phyloP scores from a whole-genome alignment of 2,329 filamentous ascomycete species.

The Mariannaea sp. region DNA sequence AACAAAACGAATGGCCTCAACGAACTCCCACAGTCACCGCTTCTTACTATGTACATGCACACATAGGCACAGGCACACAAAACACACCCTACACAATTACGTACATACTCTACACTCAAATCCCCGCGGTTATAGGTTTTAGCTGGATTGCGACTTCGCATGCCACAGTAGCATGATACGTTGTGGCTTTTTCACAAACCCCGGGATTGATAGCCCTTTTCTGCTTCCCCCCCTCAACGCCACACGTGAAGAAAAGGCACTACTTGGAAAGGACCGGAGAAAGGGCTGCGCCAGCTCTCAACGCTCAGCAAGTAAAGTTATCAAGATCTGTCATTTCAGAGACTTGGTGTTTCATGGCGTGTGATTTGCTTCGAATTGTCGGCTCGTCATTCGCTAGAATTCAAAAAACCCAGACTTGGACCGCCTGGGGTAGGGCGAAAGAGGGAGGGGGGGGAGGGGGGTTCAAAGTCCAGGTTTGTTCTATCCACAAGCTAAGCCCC shows the following conservation, averaged over 20 bases:
- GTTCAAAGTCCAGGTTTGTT: no score
- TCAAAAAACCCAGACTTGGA: background rate
- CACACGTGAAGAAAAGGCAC: slow-evolving; percentile 1
- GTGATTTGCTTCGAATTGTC: slow-evolving; percentile 1
- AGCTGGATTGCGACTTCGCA: no score
- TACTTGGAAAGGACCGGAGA: background rate
- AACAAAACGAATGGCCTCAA: no score
- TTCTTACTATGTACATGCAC: no score
- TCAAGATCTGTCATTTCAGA: slow-evolving; percentile 6
- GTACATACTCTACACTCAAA: no score
- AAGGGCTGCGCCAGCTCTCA: no score
- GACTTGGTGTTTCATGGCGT: slow-evolving; percentile 12
- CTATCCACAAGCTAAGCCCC: background rate
- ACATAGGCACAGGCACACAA: no score
- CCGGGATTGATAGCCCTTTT: background rate
- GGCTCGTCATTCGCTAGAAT: slow-evolving; percentile 5
- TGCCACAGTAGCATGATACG: no score
- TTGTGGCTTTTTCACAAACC: no score
- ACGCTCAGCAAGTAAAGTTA: slow-evolving; percentile 8
- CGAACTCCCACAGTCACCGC: no score
- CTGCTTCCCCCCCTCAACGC: background rate
- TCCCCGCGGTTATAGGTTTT: no score
- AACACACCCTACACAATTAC: no score
- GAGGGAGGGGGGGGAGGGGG: background rate
- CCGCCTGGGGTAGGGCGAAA: background rate